Percentiles rank a stretch among this genome's conserved stretches.
These are phyloP conservation scores for Jaltomata sinuosa DNA, from an alignment of 257 asterid species.

Conservation along the genomic window DNA sequence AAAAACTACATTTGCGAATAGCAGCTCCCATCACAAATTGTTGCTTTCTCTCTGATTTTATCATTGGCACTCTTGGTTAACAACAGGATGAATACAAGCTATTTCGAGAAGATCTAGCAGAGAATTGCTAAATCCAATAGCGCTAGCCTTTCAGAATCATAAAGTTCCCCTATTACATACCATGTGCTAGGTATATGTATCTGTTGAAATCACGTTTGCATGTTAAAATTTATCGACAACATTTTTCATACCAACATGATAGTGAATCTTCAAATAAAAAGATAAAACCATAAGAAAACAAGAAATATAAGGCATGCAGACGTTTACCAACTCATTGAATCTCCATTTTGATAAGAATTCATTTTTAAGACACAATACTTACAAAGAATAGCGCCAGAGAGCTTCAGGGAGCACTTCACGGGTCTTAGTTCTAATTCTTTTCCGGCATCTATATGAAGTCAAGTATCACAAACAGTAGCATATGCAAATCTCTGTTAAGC, in stretches of 20 bases:
- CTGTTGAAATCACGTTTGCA: conserved; percentile 42
- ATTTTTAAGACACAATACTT: too few species aligned
- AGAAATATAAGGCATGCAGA: not conserved
- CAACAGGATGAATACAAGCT: conserved; percentile 70
- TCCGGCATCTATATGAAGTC: too few species aligned
- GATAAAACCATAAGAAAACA: not conserved
- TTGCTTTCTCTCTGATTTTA: too few species aligned
- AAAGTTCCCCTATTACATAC: conserved; percentile 67
- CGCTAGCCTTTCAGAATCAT: conserved; percentile 54
- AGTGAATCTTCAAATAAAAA: conserved; percentile 41
- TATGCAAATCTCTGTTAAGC: not conserved
- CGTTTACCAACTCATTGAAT: too few species aligned
- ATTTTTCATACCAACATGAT: conserved; percentile 63
- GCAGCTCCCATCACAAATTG: too few species aligned
- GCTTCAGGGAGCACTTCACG: too few species aligned
- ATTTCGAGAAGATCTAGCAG: conserved; percentile 36
- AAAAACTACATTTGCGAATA: too few species aligned
- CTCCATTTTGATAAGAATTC: too few species aligned
- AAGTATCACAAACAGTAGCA: not conserved
- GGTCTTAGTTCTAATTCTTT: too few species aligned
- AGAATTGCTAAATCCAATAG: conserved; percentile 72
- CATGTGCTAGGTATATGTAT: conserved; percentile 71
- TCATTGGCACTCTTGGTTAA: conserved; percentile 61
- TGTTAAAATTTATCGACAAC: conserved; percentile 29
- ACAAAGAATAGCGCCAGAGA: too few species aligned